Evolutionary conservation across 1,139 yeast species (phyloP).

Genomic region (Blastobotrys arbuscula): DNA sequence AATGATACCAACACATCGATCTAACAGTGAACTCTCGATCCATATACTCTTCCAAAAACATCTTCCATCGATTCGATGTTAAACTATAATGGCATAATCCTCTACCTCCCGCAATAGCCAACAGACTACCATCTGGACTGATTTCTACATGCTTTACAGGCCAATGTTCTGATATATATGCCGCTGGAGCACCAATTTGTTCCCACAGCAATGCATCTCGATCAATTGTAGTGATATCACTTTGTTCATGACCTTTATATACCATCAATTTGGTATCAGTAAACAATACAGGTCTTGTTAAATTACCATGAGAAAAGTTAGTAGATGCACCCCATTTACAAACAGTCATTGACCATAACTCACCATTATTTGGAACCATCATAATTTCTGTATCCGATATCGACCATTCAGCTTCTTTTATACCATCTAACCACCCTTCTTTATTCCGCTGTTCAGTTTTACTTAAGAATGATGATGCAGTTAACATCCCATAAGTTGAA

Average conservation of each 20-base stretch:
- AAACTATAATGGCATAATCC: conserved; percentile 40
- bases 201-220: conserved; percentile 38
- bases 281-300: conserved; percentile 34
- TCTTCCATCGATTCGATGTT: conserved; percentile 39
- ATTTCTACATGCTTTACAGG: conserved; percentile 36
- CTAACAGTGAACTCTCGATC: conserved; percentile 37
- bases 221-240: conserved; percentile 36
- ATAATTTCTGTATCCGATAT: conserved; percentile 30
- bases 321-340: conserved; percentile 32
- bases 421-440: conserved; percentile 33
- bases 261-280: conserved; percentile 35
- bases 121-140: conserved; percentile 38
- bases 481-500: conserved; percentile 36
- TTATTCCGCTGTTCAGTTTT: conserved; percentile 23
- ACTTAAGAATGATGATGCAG: conserved; percentile 30
- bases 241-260: conserved; percentile 37
- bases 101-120: conserved; percentile 40
- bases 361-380: conserved; percentile 17
- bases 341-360: conserved; percentile 29
- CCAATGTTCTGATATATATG: conserved; percentile 39
- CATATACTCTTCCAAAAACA: conserved; percentile 34
- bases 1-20: conserved; percentile 41
- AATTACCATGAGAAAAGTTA: conserved; percentile 28
- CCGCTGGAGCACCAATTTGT: conserved; percentile 36
- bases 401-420: conserved; percentile 32